Percentiles rank a stretch among this genome's conserved stretches.
phyloP scores from a whole-genome alignment of 331 rosid species.

The Pyracantha coccinea region DNA sequence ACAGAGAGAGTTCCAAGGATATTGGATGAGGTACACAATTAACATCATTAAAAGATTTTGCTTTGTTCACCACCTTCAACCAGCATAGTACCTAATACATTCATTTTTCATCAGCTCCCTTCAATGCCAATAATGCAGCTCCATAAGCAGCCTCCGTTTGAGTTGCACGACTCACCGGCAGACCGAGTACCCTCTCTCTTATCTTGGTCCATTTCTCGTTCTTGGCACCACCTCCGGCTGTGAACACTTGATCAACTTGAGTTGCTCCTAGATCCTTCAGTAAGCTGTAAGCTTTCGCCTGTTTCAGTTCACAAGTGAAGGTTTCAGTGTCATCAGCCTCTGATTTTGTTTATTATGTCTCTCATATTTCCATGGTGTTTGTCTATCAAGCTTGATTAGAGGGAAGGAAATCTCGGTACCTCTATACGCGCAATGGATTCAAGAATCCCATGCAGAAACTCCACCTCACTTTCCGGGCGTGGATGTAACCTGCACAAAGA shows the following conservation, averaged over 20 bases:
- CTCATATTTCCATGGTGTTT: neutral
- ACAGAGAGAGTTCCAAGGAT: too few species aligned
- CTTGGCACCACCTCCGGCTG: slow-evolving; percentile 82
- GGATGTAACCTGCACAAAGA: slow-evolving; percentile 60
- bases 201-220: slow-evolving; percentile 81
- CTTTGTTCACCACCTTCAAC: too few species aligned
- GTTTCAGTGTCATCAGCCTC: slow-evolving; percentile 1
- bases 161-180: slow-evolving; percentile 62
- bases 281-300: slow-evolving; percentile 61
- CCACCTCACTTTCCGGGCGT: slow-evolving; percentile 68
- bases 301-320: slow-evolving; percentile 10
- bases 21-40: too few species aligned
- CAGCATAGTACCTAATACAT: too few species aligned
- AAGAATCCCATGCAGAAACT: slow-evolving; percentile 75
- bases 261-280: slow-evolving; percentile 69
- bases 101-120: too few species aligned
- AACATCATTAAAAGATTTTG: too few species aligned
- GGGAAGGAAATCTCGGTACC: slow-evolving; percentile 30
- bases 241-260: slow-evolving; percentile 58
- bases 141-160: slow-evolving; percentile 94
- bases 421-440: slow-evolving; percentile 94
- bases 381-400: neutral
- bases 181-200: slow-evolving; percentile 73
- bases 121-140: slow-evolving; percentile 77
- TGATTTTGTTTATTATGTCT: neutral